Conservation (phyloP, 2,329 filamentous ascomycete species). For the Cercospora sp. region DNA sequence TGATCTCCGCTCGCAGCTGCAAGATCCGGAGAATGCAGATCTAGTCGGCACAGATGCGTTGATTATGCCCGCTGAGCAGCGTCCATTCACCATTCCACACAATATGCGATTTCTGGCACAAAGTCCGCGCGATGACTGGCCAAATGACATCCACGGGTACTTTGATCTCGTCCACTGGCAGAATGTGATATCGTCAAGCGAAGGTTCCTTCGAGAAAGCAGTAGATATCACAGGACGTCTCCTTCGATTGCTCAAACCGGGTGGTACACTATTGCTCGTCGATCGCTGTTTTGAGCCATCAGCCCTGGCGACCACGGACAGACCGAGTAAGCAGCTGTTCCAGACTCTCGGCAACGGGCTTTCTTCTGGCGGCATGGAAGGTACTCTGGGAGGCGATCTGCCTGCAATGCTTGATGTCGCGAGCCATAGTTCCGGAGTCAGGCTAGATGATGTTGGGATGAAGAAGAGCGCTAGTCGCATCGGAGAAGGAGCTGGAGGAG, state of each 20-base stretch:
- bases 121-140: slow-evolving; percentile 7
- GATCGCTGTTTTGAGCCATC: slow-evolving; percentile 8
- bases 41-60: slow-evolving; percentile 12
- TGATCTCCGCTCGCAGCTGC: slow-evolving; percentile 10
- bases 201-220: slow-evolving; percentile 7
- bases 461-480: slow-evolving; percentile 12
- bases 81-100: slow-evolving; percentile 10
- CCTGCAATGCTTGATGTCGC: slow-evolving; percentile 15
- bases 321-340: slow-evolving; percentile 11
- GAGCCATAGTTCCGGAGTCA: slow-evolving; percentile 9
- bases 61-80: slow-evolving; percentile 10
- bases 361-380: slow-evolving; percentile 8
- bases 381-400: slow-evolving; percentile 14
- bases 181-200: background rate
- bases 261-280: slow-evolving; percentile 5
- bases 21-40: slow-evolving; percentile 11
- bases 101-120: slow-evolving; percentile 19
- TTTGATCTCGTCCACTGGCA: slow-evolving; percentile 16
- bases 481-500: slow-evolving; percentile 7
- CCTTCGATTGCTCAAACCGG: slow-evolving; percentile 13
- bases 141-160: slow-evolving; percentile 14
- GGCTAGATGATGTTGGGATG: slow-evolving; percentile 4
- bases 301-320: background rate
- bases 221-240: slow-evolving; percentile 8
- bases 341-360: slow-evolving; percentile 14